phyloP scores from a whole-genome alignment of 2,329 filamentous ascomycete species.

The Colletotrichum sojae region DNA sequence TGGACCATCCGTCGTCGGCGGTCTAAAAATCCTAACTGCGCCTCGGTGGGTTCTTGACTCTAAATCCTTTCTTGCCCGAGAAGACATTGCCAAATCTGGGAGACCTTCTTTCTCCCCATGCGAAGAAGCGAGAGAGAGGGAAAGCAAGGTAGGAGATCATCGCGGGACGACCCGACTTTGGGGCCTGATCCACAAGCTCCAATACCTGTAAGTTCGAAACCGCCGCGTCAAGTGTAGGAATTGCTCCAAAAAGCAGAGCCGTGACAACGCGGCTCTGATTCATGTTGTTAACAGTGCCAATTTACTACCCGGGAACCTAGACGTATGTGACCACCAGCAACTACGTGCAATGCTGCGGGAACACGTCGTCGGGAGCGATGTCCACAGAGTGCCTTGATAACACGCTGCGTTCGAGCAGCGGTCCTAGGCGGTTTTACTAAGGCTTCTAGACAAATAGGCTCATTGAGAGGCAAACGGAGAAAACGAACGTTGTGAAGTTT shows the following conservation, averaged over 20 bases:
- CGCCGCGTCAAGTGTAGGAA: background rate
- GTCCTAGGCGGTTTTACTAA: slow-evolving; percentile 11
- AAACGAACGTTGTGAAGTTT: too few relatives aligned
- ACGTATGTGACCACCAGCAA: background rate
- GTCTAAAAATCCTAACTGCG: too few relatives aligned
- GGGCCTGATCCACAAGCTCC: background rate
- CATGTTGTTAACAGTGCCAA: background rate
- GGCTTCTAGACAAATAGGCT: too few relatives aligned
- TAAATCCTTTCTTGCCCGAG: too few relatives aligned
- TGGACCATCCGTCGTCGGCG: too few relatives aligned
- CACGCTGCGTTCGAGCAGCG: slow-evolving; percentile 2
- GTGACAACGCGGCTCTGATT: too few relatives aligned
- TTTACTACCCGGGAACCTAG: slow-evolving; percentile 1
- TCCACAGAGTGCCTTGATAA: slow-evolving; percentile 12
- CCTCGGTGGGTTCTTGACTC: too few relatives aligned
- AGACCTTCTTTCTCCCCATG: too few relatives aligned
- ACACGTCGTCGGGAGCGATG: background rate
- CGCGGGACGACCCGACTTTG: background rate
- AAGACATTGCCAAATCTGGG: too few relatives aligned
- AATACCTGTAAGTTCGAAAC: background rate
- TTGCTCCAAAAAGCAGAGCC: too few relatives aligned
- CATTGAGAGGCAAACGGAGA: too few relatives aligned
- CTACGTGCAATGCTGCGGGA: slow-evolving; percentile 10
- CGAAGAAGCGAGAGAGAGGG: background rate
- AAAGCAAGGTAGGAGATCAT: background rate